A percentile compares a stretch with the other conserved stretches of the same genome.
These are phyloP conservation scores for Cyclostephanos tholiformis DNA, from an alignment of 108 stramenopile genomes.

Conservation along the genomic window DNA sequence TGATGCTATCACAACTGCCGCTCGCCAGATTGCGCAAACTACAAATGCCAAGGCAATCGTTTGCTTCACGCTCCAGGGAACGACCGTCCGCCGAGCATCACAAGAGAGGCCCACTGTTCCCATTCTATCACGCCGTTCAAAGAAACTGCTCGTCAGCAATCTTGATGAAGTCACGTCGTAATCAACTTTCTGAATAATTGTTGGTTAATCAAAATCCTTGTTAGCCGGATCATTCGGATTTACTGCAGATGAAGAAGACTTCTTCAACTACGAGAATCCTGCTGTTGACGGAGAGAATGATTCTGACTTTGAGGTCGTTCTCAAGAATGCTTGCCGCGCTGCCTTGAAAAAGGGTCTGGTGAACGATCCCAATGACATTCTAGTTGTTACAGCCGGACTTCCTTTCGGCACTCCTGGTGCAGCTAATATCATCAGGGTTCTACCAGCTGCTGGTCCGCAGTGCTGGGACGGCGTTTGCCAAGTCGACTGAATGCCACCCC, in stretches of 20 bases:
- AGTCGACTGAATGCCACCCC: conserved; percentile 15
- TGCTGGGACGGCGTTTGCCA: conserved; percentile 81
- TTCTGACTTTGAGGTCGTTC: conserved; percentile 55
- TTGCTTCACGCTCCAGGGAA: conserved; percentile 76
- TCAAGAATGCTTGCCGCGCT: conserved; percentile 59
- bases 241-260: conserved; percentile 69
- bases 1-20: conserved; percentile 78
- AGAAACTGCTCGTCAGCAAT: conserved; percentile 71
- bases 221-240: conserved; percentile 72
- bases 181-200: too few relatives aligned
- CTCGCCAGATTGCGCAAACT: conserved; percentile 64
- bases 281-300: conserved; percentile 40
- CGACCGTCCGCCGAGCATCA: conserved; percentile 73
- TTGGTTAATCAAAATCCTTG: background rate
- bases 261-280: conserved; percentile 51
- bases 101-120: conserved; percentile 78
- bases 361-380: conserved; percentile 62
- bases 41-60: conserved; percentile 75
- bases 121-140: conserved; percentile 78
- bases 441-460: conserved; percentile 91
- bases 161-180: too few relatives aligned
- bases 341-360: conserved; percentile 75
- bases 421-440: conserved; percentile 88
- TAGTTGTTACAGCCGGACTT: conserved; percentile 85
- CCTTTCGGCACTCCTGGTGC: conserved; percentile 87